Conservation (phyloP, 352 stramenopile genomes). For the Phytophthora pini region DNA sequence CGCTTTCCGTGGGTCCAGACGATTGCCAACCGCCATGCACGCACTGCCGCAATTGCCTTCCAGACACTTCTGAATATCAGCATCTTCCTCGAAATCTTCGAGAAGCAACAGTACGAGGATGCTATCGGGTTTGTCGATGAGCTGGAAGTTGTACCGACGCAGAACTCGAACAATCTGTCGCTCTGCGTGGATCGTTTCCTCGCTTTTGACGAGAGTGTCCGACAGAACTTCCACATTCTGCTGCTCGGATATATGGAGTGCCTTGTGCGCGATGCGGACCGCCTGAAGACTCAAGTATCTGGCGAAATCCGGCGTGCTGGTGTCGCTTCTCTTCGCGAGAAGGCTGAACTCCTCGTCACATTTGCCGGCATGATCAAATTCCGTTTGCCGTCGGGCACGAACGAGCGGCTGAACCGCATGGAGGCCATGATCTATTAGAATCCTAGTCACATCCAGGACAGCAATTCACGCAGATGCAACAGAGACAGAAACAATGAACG, state of each 20-base stretch:
- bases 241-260: slow-evolving; percentile 90
- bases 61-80: slow-evolving; percentile 88
- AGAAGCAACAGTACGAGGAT: slow-evolving; percentile 84
- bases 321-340: slow-evolving; percentile 64
- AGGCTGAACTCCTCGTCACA: slow-evolving; percentile 85
- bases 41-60: slow-evolving; percentile 76
- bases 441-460: neutral
- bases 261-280: slow-evolving; percentile 83
- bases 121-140: slow-evolving; percentile 87
- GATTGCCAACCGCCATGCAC: slow-evolving; percentile 76
- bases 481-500: slow-evolving; percentile 8
- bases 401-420: slow-evolving; percentile 88
- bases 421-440: slow-evolving; percentile 89
- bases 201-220: slow-evolving; percentile 79
- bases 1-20: slow-evolving; percentile 83
- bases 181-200: slow-evolving; percentile 87
- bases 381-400: slow-evolving; percentile 78
- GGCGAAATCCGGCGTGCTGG: slow-evolving; percentile 59
- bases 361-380: slow-evolving; percentile 92
- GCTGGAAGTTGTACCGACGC: slow-evolving; percentile 72
- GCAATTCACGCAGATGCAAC: neutral
- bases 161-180: slow-evolving; percentile 61
- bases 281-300: slow-evolving; percentile 70
- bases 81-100: slow-evolving; percentile 87
- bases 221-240: slow-evolving; percentile 87